Percentiles rank a stretch among this genome's conserved stretches.
Evolutionary conservation across 148 eudicot genomes (phyloP).

Genomic region (Vaccinium vitisidaea): DNA sequence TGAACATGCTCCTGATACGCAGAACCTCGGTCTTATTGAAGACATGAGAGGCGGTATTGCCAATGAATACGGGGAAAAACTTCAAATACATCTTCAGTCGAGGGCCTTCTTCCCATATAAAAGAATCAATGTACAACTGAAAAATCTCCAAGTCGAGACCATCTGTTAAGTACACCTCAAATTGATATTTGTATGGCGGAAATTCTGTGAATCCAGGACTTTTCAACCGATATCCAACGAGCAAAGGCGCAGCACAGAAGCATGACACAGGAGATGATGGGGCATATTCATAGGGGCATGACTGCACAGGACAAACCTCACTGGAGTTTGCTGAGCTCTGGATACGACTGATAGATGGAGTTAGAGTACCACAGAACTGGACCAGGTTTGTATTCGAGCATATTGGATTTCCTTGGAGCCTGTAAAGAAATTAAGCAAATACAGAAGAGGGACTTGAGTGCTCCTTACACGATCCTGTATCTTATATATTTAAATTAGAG

Average conservation of each 20-base stretch:
- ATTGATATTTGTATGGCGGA: slow-evolving; percentile 48
- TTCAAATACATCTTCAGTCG: slow-evolving; percentile 82
- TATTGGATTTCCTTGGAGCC: slow-evolving; percentile 78
- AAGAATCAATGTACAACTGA: slow-evolving; percentile 71
- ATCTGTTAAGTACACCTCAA: slow-evolving; percentile 52
- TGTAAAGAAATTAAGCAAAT: slow-evolving; percentile 20
- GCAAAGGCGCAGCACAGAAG: slow-evolving; percentile 86
- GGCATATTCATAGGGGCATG: slow-evolving; percentile 76
- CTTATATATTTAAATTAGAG: not conserved
- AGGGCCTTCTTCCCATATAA: slow-evolving; percentile 77
- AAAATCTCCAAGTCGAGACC: slow-evolving; percentile 47
- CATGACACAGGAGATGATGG: slow-evolving; percentile 55
- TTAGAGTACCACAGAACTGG: slow-evolving; percentile 53
- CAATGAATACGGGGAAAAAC: slow-evolving; percentile 50
- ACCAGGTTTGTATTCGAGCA: slow-evolving; percentile 42
- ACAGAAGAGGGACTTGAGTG: not conserved
- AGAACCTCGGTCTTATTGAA: slow-evolving; percentile 69
- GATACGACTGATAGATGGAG: slow-evolving; percentile 30
- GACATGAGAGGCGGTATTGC: slow-evolving; percentile 20
- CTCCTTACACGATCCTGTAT: not conserved
- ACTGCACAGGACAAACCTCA: slow-evolving; percentile 36
- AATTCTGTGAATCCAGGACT: slow-evolving; percentile 83
- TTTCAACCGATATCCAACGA: slow-evolving; percentile 72
- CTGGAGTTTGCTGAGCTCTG: slow-evolving; percentile 29
- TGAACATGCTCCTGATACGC: slow-evolving; percentile 42